Evolutionary conservation across 2,329 filamentous ascomycete genomes (phyloP), one percentile per base, ranked within the genome.

Genomic region (Pezicula carpinea): DNA sequence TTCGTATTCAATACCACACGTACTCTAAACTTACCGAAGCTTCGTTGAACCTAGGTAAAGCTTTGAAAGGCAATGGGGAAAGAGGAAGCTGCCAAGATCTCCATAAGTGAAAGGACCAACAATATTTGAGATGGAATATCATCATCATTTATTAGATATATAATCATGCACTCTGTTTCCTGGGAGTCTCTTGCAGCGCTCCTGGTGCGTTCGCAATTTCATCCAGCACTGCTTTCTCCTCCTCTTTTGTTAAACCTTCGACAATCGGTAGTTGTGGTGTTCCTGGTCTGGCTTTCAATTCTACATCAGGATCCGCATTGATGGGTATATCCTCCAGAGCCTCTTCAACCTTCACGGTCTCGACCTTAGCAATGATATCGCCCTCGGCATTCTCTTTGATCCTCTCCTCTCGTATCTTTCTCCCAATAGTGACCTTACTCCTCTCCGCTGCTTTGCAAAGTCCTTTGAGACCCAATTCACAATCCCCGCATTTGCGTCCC

Each of bases 401-500:
- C 43, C 59, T 58, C 45, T 59, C 65, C 46, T 66, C 69, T 63
- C 73, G 75, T 47, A 70, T 66, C 65, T 72, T 82, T 53, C 74
- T 74, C 19, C 77, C 79, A 49, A 77, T 74, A 6, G 67, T 63
- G 5, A 84, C 78, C 68, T 86, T 83, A 43, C 75, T 80, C 61
- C 75, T 71, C 51, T 89, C 79, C 22, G 87, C 86, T 10, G 80
- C 79, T 62, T 76, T 82, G 69, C 93, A 99, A 49, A 97, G 66
- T 3, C 88, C 88, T 26, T 74, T 74, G 17, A 85, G 71, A 1
- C 88, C 88, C 41, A 97, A 69, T 53, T 87, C 85, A 68, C 93
- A 99, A 41, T 93, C 85, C 15, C 89, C 90, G 68, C 93, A 99
- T 56, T 77, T 81, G 11, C 58, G 47, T 0, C 82, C 83, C 2